Evolutionary conservation across 768 basidiomycete genomes (phyloP).

Genomic region (Flagelloscypha sp.): DNA sequence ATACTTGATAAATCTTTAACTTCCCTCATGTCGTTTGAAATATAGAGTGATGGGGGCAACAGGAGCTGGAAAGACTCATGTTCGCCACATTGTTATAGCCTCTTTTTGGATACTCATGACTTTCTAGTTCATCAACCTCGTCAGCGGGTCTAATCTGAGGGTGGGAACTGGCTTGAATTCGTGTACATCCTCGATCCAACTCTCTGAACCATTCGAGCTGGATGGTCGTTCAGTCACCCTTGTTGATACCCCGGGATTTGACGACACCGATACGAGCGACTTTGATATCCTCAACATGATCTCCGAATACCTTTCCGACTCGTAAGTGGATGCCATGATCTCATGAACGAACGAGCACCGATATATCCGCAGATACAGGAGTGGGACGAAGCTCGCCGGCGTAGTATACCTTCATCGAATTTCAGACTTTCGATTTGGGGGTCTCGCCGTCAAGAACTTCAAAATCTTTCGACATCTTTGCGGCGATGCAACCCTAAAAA

Average conservation of each 20-base stretch:
- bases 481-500: constrained; percentile 19
- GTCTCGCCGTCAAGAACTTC: constrained; percentile 23
- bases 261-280: constrained; percentile 28
- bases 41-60: constrained; percentile 21
- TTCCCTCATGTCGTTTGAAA: no score
- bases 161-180: constrained; percentile 22
- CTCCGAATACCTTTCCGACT: constrained; percentile 18
- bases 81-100: constrained; percentile 8
- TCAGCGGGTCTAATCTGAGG: constrained; percentile 8
- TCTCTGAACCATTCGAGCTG: constrained; percentile 19
- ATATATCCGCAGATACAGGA: constrained; percentile 15
- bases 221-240: constrained; percentile 24
- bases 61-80: constrained; percentile 23
- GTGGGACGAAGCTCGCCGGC: constrained; percentile 19
- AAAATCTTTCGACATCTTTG: constrained; percentile 22
- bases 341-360: not conserved
- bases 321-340: constrained; percentile 10
- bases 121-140: constrained; percentile 18
- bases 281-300: constrained; percentile 30
- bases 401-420: constrained; percentile 34
- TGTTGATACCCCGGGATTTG: constrained; percentile 33
- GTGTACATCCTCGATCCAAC: constrained; percentile 28
- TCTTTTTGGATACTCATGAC: not conserved
- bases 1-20: no score
- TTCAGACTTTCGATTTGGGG: constrained; percentile 28